These are phyloP conservation scores for Chenopodium berlandieri DNA, from an alignment of 148 eudicot genomes.

Conservation along the genomic window DNA sequence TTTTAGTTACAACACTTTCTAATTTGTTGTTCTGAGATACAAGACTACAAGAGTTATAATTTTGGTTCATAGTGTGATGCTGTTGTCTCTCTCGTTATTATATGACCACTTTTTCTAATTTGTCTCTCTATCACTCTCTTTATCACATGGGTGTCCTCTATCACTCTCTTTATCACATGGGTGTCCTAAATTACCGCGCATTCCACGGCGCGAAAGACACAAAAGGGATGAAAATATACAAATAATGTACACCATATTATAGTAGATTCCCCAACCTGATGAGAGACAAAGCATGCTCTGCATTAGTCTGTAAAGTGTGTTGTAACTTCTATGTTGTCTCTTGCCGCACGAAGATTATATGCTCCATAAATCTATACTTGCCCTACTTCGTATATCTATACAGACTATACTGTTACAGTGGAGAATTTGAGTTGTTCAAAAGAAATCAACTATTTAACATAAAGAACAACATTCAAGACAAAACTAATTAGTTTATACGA, in stretches of 20 bases:
- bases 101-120: neutral
- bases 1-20: no score
- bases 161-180: neutral
- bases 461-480: no score
- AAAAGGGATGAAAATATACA: neutral
- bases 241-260: neutral
- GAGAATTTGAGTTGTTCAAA: no score
- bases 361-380: neutral
- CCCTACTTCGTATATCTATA: no score
- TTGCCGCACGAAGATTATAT: slow-evolving; percentile 3
- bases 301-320: slow-evolving; percentile 16
- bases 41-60: no score
- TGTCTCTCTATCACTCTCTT: neutral
- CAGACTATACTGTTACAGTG: no score
- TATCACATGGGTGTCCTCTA: neutral
- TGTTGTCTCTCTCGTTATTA: no score
- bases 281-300: slow-evolving; percentile 20
- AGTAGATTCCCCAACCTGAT: slow-evolving; percentile 5
- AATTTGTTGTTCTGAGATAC: no score
- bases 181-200: neutral
- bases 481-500: no score
- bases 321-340: slow-evolving; percentile 22
- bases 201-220: neutral
- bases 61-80: no score
- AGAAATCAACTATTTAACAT: no score